Conservation (phyloP, 108 stramenopile species). For the Mediolabrus comicus region DNA sequence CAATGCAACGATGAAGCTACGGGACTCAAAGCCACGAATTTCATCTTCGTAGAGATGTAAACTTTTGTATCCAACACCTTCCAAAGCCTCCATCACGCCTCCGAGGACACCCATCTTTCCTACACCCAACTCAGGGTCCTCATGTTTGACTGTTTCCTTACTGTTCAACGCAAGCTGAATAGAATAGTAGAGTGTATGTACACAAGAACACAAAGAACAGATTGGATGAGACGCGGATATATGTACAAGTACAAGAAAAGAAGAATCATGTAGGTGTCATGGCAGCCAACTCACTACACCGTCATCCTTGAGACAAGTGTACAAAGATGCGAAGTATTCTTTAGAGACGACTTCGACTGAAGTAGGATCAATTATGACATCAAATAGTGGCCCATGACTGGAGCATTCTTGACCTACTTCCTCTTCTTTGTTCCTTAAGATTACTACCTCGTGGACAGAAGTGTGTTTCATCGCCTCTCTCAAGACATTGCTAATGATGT, state of each 20-base stretch:
- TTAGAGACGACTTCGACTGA: background rate
- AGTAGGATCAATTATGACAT: background rate
- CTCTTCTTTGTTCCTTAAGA: background rate
- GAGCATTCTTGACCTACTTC: background rate
- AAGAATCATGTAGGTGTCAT: too few species aligned
- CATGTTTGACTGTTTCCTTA: background rate
- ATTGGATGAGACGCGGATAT: background rate
- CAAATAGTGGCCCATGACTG: background rate
- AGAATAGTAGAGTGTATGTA: too few species aligned
- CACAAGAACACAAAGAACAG: background rate
- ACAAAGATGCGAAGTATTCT: background rate
- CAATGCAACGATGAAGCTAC: conserved; percentile 44
- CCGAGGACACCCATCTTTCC: background rate
- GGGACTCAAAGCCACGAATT: conserved; percentile 36
- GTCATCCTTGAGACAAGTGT: background rate
- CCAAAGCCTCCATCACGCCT: conserved; percentile 30
- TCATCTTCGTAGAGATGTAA: conserved; percentile 50
- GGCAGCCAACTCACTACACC: background rate
- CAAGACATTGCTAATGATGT: background rate
- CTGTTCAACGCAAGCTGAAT: background rate
- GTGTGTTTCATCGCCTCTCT: background rate
- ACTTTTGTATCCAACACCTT: conserved; percentile 42
- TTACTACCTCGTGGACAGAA: background rate
- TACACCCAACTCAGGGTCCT: background rate
- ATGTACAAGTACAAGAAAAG: background rate